Evolutionary conservation across 139 green algal species (phyloP), one percentile per base, ranked within the genome.

Genomic region (Ulvella scutata): DNA sequence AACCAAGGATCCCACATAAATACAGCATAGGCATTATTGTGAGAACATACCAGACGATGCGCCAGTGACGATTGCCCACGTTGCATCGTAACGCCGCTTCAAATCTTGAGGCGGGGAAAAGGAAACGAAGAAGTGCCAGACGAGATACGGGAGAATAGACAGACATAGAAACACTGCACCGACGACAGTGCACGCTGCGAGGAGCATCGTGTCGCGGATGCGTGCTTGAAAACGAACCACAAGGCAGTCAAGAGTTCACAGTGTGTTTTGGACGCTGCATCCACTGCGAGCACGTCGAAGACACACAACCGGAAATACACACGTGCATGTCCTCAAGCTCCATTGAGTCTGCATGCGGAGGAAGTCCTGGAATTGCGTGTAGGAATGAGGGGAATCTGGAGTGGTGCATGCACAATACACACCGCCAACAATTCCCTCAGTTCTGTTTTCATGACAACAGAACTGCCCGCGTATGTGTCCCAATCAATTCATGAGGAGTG

Each of bases 11-110:
- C n/a, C 35, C 35, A 38, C 72, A 6, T 10, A 20, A 72, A 44
- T 36, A 43, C 62, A 36, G 17, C 59, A 75, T 62, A 43, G 31
- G 26, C 9, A 61, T 37, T 36, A 37, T n/a, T 4, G n/a, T 3
- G n/a, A 21, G 6, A 4, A n/a, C 82, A 31, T 38, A 96, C 92
- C 91, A 61, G 88, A 93, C 82, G 87, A 93, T 7, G 84, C 78
- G 9, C 94, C 94, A 13, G 92, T 98, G 4, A 98, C 94, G 2
- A 98, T 78, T 0, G 86, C 94, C 94, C 94, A 98, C 13, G 90
- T 21, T 0, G 92, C 91, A 61, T 88, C 85, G 79, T 98, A 98
- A 0, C 84, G 77, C 61, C 87, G 87, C 76, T 94, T 95, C 4
- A 98, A 77, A 80, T 98, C 86, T 37, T 94, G 90, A 10, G 83